Evolutionary conservation across 2,329 filamentous ascomycete genomes (phyloP), one percentile per base, ranked within the genome.

Genomic region (Ascochyta rabiei): DNA sequence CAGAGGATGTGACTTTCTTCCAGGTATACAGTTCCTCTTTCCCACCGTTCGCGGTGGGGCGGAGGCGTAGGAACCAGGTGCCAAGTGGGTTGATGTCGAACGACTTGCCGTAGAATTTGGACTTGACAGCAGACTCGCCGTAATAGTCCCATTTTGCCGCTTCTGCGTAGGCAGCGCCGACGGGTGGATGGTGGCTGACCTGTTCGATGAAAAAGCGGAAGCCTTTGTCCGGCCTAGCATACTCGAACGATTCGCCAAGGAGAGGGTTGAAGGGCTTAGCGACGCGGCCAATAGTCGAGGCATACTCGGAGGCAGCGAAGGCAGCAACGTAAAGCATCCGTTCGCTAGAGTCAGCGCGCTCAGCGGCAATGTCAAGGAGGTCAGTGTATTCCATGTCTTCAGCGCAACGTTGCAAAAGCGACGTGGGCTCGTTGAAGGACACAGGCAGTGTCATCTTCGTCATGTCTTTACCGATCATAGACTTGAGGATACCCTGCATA

Each of bases 381-480:
- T 98, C 91, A 0, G 90, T 90, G 71, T 99, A 99, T 76, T 99
- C 95, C 90, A 99, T 93, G 70, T 99, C 95, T 77, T 99, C 95
- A 5, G 91, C 91, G 38, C 96, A 93, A 72, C 95, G 90, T 75
- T 98, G 95, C 8, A 99, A 83, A 12, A 99, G 81, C 6, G 95
- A 98, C 0, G 95, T 99, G 0, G 95, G 95, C 76, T 99, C 95
- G 77, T 99, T 99, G 81, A 99, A 98, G 0, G 95, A 96, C 2
- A 99, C 95, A 0, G 95, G 95, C 18, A 99, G 80, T 0, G 95
- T 98, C 93, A 99, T 99, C 80, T 96, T 98, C 33, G 95, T 98
- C 95, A 99, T 98, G 72, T 99, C 95, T 75, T 99, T 98, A 60
- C 95, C 95, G 76, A 99, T 96, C 95, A 99, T 98, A 19, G 93